Evolutionary conservation across 176 grass and related monocot genomes (phyloP), one percentile per base, ranked within the genome.

Genomic region (Chloris gayana): DNA sequence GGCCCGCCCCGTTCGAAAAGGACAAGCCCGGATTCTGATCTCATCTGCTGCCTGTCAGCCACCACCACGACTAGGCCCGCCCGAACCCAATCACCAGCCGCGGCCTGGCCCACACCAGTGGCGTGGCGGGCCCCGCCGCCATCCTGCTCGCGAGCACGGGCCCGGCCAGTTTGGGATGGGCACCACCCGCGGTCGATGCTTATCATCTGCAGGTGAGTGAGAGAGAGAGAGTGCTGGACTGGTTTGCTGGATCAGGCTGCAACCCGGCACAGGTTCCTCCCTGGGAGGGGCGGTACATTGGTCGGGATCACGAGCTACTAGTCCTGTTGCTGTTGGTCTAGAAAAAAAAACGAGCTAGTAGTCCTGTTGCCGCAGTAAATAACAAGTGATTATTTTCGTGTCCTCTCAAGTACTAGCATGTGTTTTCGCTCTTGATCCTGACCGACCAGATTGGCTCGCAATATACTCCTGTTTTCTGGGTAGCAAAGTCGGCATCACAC

Each of bases 1-100:
- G 42, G 10, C 39, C 47, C 47, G 3, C 6, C 54, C 54, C 8
- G 19, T 21, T 18, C 47, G 50, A 85, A 65, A 80, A 89, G 87
- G 82, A 85, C 87, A 76, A 69, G 49, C 46, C 33, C 82, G 70
- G 82, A 85, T 89, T 81, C 87, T 77, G 66, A 77, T 64, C 78
- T 70, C 84, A 25, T 34, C 70, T 19, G 69, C 39, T 27, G 58
- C 64, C 22, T 49, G 19, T 30, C 80, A 60, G 2, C 21, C 33
- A 56, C 60, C 77, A 9, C 69, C 70, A 32, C 32, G 2, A 12
- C 42, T 32, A 3, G 0, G n/a, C 58, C 25, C 18, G 70, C 65
- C 45, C 29, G 4, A 5, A 64, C 76, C 42, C 61, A 18, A 64
- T 64, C 75, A 64, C 57, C 73, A 38, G 15, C 25, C 15, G 11